Percentiles rank a stretch among this genome's conserved stretches.
These are phyloP conservation scores for Rhizopogon sp. DNA, from an alignment of 768 basidiomycete species.

Conservation along the genomic window DNA sequence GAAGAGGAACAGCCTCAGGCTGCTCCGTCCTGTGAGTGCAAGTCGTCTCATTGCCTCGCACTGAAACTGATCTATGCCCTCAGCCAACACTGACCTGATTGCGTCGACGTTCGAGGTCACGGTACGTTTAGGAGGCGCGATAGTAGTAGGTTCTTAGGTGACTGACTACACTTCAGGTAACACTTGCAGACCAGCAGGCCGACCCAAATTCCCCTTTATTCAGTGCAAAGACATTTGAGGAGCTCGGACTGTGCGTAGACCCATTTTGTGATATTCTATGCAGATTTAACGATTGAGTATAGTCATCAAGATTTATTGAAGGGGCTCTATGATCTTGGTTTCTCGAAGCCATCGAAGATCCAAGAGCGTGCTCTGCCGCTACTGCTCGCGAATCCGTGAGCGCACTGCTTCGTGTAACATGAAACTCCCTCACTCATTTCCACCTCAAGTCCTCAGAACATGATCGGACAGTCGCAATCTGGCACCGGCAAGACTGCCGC, in stretches of 20 bases:
- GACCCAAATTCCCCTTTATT: constrained; percentile 95
- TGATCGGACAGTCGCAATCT: constrained; percentile 99
- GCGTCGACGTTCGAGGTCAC: constrained; percentile 80
- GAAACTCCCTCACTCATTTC: constrained; percentile 3
- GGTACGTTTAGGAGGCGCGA: constrained; percentile 35
- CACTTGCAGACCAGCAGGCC: constrained; percentile 91
- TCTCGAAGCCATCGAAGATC: constrained; percentile 97
- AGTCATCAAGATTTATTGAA: constrained; percentile 87
- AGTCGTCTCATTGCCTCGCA: neutral
- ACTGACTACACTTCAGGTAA: constrained; percentile 55
- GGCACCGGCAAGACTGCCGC: constrained; percentile 99
- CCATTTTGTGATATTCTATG: neutral
- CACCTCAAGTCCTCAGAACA: constrained; percentile 81
- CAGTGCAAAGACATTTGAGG: constrained; percentile 92
- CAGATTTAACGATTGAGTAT: neutral
- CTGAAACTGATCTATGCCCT: neutral
- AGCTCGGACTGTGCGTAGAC: constrained; percentile 80
- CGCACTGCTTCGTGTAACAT: constrained; percentile 4
- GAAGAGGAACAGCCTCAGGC: constrained; percentile 11
- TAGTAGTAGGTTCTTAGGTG: neutral
- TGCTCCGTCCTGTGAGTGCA: constrained; percentile 17
- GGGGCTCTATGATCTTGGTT: constrained; percentile 92
- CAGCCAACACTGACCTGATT: constrained; percentile 54
- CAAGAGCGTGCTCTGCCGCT: constrained; percentile 95
- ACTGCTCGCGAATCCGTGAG: constrained; percentile 85